Evolutionary conservation across 306 rosid species (phyloP).

Genomic region (Acmispon strigosus): DNA sequence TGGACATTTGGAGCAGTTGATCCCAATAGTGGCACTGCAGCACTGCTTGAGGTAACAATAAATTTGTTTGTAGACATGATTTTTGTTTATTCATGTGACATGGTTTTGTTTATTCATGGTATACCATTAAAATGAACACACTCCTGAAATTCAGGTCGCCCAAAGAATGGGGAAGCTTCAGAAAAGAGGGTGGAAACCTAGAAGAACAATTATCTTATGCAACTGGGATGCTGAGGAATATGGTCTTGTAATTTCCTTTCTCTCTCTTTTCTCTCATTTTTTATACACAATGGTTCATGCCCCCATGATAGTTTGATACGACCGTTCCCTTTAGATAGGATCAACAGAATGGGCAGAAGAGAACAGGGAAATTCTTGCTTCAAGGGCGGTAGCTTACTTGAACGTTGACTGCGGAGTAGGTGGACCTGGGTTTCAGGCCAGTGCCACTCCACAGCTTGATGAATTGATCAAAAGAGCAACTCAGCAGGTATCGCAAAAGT

Average conservation of each 20-base stretch:
- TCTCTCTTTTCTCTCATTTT: background rate
- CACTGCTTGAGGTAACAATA: constrained; percentile 54
- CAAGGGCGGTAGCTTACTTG: constrained; percentile 67
- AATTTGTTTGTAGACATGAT: background rate
- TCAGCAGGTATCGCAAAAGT: constrained; percentile 40
- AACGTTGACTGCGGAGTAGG: constrained; percentile 54
- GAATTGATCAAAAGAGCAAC: constrained; percentile 55
- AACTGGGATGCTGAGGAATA: constrained; percentile 89
- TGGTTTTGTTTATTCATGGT: background rate
- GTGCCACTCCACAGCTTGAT: constrained; percentile 80
- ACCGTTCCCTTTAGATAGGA: constrained; percentile 42
- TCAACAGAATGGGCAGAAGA: constrained; percentile 86
- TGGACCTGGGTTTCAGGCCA: constrained; percentile 43
- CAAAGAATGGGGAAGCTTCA: constrained; percentile 59
- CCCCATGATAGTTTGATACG: background rate
- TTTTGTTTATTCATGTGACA: too few species aligned
- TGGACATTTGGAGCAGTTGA: constrained; percentile 92
- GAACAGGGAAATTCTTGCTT: constrained; percentile 62
- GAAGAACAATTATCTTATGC: constrained; percentile 64
- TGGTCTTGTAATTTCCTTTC: constrained; percentile 48
- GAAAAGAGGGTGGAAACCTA: constrained; percentile 63
- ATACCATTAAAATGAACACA: background rate
- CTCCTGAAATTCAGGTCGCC: constrained; percentile 36
- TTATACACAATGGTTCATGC: background rate
- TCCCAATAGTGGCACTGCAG: constrained; percentile 78